Evolutionary conservation across 2,329 filamentous ascomycete genomes (phyloP).

Genomic region (Neopestalotiopsis rosae): DNA sequence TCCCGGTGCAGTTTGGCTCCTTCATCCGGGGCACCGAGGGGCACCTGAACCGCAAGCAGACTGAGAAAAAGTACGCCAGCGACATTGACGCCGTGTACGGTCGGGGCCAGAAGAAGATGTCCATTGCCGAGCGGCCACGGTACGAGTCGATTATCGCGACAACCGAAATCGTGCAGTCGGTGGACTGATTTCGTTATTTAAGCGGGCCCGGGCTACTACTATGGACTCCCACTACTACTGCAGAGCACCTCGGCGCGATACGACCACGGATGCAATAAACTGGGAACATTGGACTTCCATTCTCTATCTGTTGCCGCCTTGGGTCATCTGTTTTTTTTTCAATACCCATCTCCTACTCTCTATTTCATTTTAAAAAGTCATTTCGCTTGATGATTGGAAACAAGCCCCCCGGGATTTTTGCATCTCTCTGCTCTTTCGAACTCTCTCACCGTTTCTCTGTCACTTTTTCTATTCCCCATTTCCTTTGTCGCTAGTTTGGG

Average conservation of each 20-base stretch:
- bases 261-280: not conserved
- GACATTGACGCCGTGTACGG: constrained; percentile 19
- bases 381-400: not conserved
- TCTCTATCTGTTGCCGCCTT: not conserved
- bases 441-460: not conserved
- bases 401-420: not conserved
- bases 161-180: constrained; percentile 13
- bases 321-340: not conserved
- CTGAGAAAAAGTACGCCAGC: constrained; percentile 14
- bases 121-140: not conserved
- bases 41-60: constrained; percentile 17
- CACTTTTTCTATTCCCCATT: too few relatives aligned
- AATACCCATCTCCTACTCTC: not conserved
- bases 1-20: constrained; percentile 10
- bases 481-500: too few relatives aligned
- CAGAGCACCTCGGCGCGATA: too few relatives aligned
- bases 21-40: constrained; percentile 19
- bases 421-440: not conserved
- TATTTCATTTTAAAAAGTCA: not conserved
- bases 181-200: constrained; percentile 9
- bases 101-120: not conserved
- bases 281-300: not conserved
- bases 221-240: too few relatives aligned
- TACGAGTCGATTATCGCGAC: constrained; percentile 21
- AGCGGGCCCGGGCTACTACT: not conserved